Conservation (phyloP, 306 rosid genomes). For the Casuarina glauca region DNA sequence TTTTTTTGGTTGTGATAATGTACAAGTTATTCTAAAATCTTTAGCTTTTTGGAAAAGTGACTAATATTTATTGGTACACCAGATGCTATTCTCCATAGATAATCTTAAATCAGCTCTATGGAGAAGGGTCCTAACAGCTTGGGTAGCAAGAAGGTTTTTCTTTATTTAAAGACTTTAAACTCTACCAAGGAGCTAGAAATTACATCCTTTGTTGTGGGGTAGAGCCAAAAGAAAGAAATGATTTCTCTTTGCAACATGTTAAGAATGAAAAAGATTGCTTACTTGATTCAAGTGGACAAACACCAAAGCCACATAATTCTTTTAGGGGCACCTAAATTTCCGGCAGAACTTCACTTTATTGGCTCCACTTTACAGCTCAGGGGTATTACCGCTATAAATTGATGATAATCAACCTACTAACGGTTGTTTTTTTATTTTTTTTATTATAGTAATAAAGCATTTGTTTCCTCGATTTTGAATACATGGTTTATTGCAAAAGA, state of each 20-base stretch:
- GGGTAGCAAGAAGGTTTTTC: constrained; percentile 49
- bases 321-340: constrained; percentile 8
- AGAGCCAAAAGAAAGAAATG: constrained; percentile 20
- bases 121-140: constrained; percentile 92
- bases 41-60: background rate
- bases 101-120: constrained; percentile 62
- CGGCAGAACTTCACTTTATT: constrained; percentile 54
- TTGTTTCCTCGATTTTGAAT: no score
- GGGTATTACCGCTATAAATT: constrained; percentile 48
- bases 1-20: background rate
- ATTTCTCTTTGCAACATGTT: constrained; percentile 3
- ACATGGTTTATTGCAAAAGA: no score
- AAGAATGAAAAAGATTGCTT: constrained; percentile 10
- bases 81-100: constrained; percentile 48
- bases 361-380: constrained; percentile 88
- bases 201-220: constrained; percentile 38
- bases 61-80: background rate
- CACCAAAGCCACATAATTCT: background rate
- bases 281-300: constrained; percentile 16
- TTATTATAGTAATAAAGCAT: no score
- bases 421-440: no score
- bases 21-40: background rate
- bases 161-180: constrained; percentile 28
- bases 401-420: no score
- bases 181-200: constrained; percentile 24